These are phyloP conservation scores for Bauhinia variegata DNA, from an alignment of 306 rosid genomes.

Conservation along the genomic window DNA sequence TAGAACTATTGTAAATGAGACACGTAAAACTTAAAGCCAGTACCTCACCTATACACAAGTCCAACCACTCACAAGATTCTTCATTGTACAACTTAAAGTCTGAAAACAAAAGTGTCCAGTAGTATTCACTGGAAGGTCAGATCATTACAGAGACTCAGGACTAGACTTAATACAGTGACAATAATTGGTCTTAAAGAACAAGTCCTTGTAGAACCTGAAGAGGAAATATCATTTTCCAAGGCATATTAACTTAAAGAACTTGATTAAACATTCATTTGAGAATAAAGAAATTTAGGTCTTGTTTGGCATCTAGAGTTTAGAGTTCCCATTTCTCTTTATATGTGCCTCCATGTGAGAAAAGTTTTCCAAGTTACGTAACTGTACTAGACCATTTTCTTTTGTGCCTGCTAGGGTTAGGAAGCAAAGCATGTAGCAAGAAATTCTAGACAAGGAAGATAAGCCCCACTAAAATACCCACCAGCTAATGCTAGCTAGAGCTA, in stretches of 20 bases:
- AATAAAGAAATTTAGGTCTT: conserved; percentile 29
- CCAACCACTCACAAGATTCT: neutral
- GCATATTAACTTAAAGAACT: conserved; percentile 4
- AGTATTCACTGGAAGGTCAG: conserved; percentile 40
- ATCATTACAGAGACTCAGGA: conserved; percentile 34
- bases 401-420: neutral
- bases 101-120: conserved; percentile 23
- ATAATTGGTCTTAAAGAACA: conserved; percentile 29
- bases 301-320: conserved; percentile 14
- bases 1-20: too few relatives aligned
- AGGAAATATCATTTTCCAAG: conserved; percentile 44
- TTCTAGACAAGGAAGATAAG: conserved; percentile 29
- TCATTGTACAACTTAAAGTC: conserved; percentile 9
- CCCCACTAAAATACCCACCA: neutral
- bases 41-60: neutral
- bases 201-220: conserved; percentile 42
- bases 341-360: too few relatives aligned
- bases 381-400: neutral
- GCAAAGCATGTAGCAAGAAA: neutral
- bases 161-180: conserved; percentile 34
- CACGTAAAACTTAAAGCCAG: too few relatives aligned
- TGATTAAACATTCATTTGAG: neutral
- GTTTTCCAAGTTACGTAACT: too few relatives aligned
- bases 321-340: too few relatives aligned
- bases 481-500: neutral